phyloP scores from a whole-genome alignment of 1,284 basidiomycete species.

The Singerocomus inundabilis region DNA sequence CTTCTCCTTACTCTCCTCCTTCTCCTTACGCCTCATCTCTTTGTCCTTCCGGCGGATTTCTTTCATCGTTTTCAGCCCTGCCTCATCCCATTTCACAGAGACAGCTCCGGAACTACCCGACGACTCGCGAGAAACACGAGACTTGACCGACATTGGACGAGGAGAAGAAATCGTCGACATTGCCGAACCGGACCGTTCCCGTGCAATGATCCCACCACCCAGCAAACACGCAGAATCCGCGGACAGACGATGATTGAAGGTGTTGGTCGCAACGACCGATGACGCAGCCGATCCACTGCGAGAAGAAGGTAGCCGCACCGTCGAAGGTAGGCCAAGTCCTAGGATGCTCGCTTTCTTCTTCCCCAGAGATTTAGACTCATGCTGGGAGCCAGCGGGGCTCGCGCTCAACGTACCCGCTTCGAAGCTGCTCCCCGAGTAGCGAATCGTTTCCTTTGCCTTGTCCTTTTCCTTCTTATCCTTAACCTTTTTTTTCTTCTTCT shows the following conservation, averaged over 20 bases:
- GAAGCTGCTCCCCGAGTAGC: constrained; percentile 59
- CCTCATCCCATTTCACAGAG: constrained; percentile 66
- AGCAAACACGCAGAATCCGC: constrained; percentile 41
- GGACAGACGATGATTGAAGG: constrained; percentile 39
- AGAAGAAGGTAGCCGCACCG: constrained; percentile 47
- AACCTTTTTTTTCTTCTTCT: constrained; percentile 33
- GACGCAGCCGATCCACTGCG: constrained; percentile 45
- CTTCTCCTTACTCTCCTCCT: constrained; percentile 11
- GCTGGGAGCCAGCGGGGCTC: constrained; percentile 34
- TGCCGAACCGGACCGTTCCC: constrained; percentile 43
- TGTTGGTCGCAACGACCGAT: constrained; percentile 25
- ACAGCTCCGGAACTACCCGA: constrained; percentile 47
- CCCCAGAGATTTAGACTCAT: constrained; percentile 38
- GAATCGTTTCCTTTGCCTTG: constrained; percentile 36
- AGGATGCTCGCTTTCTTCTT: constrained; percentile 61
- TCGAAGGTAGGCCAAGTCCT: constrained; percentile 46
- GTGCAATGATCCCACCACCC: constrained; percentile 31
- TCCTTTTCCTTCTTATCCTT: constrained; percentile 29
- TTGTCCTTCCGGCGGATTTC: constrained; percentile 51
- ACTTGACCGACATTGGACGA: constrained; percentile 55
- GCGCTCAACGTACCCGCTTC: constrained; percentile 55
- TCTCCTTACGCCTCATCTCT: constrained; percentile 22
- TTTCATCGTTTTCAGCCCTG: constrained; percentile 51
- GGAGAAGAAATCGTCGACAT: constrained; percentile 54
- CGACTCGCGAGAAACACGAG: constrained; percentile 46